Evolutionary conservation across 1,284 basidiomycete species (phyloP).

Genomic region (Rhodotorula mucilaginosa): DNA sequence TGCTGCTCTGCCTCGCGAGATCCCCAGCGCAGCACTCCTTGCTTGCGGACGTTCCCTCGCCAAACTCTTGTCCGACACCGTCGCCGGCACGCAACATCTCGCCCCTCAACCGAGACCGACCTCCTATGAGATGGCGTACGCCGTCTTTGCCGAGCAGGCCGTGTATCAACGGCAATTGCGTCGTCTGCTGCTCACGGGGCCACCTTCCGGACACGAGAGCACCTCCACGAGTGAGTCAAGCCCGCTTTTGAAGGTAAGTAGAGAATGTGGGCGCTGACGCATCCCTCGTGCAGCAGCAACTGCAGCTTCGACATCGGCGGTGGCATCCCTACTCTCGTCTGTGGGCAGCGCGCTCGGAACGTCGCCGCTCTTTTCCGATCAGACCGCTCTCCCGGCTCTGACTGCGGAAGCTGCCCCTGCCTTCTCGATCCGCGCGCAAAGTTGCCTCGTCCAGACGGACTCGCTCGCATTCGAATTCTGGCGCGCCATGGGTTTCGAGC

Average conservation of each 20-base stretch:
- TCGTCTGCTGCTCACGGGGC: neutral
- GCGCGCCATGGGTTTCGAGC: conserved; percentile 72
- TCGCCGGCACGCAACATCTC: too few relatives aligned
- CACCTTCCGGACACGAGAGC: neutral
- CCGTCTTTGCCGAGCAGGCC: neutral
- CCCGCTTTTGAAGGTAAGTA: too few relatives aligned
- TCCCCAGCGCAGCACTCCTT: neutral
- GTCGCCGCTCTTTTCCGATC: conserved; percentile 18
- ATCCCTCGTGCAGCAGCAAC: neutral
- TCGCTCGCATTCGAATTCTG: conserved; percentile 71
- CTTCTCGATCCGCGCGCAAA: conserved; percentile 31
- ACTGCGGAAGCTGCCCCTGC: neutral
- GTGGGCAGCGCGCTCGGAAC: conserved; percentile 3
- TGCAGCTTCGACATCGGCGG: conserved; percentile 1
- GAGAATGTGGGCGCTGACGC: too few relatives aligned
- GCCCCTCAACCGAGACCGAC: neutral
- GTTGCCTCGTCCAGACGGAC: conserved; percentile 60
- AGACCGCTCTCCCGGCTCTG: conserved; percentile 13
- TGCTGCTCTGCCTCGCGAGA: too few relatives aligned
- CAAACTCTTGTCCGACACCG: too few relatives aligned
- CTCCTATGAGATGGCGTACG: neutral
- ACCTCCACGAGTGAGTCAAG: neutral
- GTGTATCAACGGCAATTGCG: neutral
- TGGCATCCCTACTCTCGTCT: neutral
- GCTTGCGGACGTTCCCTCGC: too few relatives aligned